Conservation (phyloP, 306 rosid genomes). For the Dryas drummondii region DNA sequence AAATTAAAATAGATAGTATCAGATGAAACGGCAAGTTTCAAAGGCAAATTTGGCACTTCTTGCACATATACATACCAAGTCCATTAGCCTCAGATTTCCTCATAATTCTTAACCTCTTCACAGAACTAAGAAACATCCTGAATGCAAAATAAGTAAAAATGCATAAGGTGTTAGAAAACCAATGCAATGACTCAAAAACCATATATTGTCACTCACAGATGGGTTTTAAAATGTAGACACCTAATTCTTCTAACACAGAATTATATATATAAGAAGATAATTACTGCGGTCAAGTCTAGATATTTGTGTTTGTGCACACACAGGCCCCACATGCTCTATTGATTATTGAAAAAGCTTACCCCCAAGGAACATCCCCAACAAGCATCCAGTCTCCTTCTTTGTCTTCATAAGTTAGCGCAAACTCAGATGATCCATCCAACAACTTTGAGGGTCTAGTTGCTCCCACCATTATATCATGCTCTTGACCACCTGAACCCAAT, state of each 20-base stretch:
- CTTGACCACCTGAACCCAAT: conserved; percentile 55
- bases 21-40: background rate
- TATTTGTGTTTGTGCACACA: background rate
- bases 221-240: background rate
- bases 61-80: conserved; percentile 52
- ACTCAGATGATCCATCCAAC: conserved; percentile 68
- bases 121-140: conserved; percentile 82
- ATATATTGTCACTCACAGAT: background rate
- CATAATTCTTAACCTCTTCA: conserved; percentile 91
- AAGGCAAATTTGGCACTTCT: conserved; percentile 14
- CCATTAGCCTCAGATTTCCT: conserved; percentile 76
- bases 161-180: conserved; percentile 2
- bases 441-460: conserved; percentile 52
- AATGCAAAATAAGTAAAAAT: conserved; percentile 14
- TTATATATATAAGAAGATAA: background rate
- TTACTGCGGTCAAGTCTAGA: background rate
- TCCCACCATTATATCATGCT: conserved; percentile 36
- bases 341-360: conserved; percentile 41
- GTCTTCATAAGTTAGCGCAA: conserved; percentile 93
- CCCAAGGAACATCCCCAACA: conserved; percentile 99
- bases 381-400: conserved; percentile 99
- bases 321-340: background rate
- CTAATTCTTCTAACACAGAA: background rate
- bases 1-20: conserved; percentile 22
- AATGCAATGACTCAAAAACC: background rate